Base-by-base conservation (phyloP, 2,329 filamentous ascomycete genomes). In the Trichoderma hamatum region DNA sequence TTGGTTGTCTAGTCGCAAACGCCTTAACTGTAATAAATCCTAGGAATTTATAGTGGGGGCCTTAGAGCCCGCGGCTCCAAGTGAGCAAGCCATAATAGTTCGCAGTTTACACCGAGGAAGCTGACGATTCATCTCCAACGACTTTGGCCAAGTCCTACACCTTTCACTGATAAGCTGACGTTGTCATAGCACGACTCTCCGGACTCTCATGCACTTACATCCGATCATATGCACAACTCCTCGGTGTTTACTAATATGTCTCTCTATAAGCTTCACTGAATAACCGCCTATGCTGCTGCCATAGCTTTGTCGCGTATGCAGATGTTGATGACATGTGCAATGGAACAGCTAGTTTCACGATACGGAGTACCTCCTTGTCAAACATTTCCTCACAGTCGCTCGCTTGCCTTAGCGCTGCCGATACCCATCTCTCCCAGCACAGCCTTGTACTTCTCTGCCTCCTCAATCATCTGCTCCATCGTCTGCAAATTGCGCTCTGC, bases 391-490 rank as follows among this genome's bases (percentile, higher is more conserved):
- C 34, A 68, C 66, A 67, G 10, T 30, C 52, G 52, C 64, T 67
- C 64, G n/a, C 28, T 11, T 34, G 28, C 39, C 30, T 32, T 67
- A 24, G 64, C 49, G 19, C 19, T 75, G 46, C 75, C 74, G 36
- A 76, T 65, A 0, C 77, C 80, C 80, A 85, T 82, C 71, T 81
- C 79, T 70, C 74, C 77, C 73, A 90, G 73, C 13, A 82, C 84
- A 58, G 76, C 76, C 68, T 85, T 87, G 75, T 94, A 88, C 82
- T 86, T 83, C 73, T 85, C 84, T 11, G 94, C 94, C 83, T 97
- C 95, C 11, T 84, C 84, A 71, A 84, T 83, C 95, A 98, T 97
- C 75, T 93, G 92, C 74, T 89, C 89, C 78, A 86, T 85, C 26
- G 81, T 86, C 78, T 94, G 87, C 7, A 92, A 84, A 78, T 84